phyloP scores from a whole-genome alignment of 495 filamentous ascomycete species.

The Geoglossum glabrum region DNA sequence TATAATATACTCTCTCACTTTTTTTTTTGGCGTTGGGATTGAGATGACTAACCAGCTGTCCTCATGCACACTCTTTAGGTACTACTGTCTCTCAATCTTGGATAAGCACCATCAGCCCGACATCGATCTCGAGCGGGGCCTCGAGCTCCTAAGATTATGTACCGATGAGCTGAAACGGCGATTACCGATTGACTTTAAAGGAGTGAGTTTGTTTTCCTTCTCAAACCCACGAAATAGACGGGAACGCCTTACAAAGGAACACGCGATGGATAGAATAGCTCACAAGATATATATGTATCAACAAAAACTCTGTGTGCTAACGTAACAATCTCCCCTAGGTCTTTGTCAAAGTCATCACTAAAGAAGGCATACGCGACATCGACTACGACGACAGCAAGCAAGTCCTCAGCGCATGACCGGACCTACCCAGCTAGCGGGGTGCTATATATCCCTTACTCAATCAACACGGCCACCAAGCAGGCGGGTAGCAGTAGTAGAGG shows the following conservation, averaged over 20 bases:
- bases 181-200: constrained; percentile 97
- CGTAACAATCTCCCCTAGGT: constrained; percentile 28
- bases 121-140: constrained; percentile 66
- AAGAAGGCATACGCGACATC: constrained; percentile 68
- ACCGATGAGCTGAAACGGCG: constrained; percentile 89
- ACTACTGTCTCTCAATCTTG: constrained; percentile 87
- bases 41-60: too few relatives aligned
- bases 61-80: constrained; percentile 23
- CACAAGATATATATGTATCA: too few relatives aligned
- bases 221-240: too few relatives aligned
- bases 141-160: constrained; percentile 82
- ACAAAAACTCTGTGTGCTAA: not conserved
- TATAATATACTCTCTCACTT: not conserved
- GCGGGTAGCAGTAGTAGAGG: too few relatives aligned
- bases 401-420: constrained; percentile 38
- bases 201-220: constrained; percentile 27
- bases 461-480: too few relatives aligned
- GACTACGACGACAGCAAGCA: constrained; percentile 62
- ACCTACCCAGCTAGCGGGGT: too few relatives aligned
- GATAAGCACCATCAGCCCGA: constrained; percentile 97
- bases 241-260: too few relatives aligned
- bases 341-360: constrained; percentile 78
- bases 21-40: not conserved
- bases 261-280: too few relatives aligned
- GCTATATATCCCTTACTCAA: too few relatives aligned